A percentile compares a stretch with the other conserved stretches of the same genome.
phyloP scores from a whole-genome alignment of 2,329 filamentous ascomycete species.

The Chlorencoelia australis region DNA sequence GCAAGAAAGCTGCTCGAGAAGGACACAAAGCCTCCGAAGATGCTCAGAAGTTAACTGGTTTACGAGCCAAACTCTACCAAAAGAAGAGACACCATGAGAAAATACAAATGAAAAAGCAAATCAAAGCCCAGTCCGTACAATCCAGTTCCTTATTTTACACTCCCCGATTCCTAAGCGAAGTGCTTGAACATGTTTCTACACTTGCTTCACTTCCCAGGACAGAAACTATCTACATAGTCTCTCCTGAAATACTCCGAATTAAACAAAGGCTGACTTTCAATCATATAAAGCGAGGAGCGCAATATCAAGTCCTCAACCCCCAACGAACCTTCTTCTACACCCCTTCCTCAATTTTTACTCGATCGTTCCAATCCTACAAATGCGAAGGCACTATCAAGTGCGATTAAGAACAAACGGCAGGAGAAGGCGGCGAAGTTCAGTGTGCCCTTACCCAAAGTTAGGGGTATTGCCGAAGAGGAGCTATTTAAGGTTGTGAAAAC shows the following conservation, averaged over 20 bases:
- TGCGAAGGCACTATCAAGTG: constrained; percentile 63
- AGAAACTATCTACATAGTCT: too few relatives aligned
- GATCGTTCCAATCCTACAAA: constrained; percentile 56
- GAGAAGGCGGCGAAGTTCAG: constrained; percentile 92
- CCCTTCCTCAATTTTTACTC: constrained; percentile 85
- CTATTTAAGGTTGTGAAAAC: constrained; percentile 97
- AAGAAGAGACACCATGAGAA: constrained; percentile 95
- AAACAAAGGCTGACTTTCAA: too few relatives aligned
- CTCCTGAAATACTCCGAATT: too few relatives aligned
- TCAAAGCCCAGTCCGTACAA: constrained; percentile 91
- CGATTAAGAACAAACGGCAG: constrained; percentile 90
- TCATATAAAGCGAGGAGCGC: constrained; percentile 87
- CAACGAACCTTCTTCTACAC: constrained; percentile 68
- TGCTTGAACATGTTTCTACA: too few relatives aligned
- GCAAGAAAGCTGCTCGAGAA: constrained; percentile 82
- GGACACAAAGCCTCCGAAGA: constrained; percentile 80
- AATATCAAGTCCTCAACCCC: constrained; percentile 81
- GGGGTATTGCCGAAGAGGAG: constrained; percentile 89
- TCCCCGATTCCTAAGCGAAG: too few relatives aligned
- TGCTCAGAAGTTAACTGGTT: constrained; percentile 85
- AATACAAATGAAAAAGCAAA: constrained; percentile 93
- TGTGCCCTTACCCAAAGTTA: constrained; percentile 88
- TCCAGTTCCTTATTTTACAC: too few relatives aligned
- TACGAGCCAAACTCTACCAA: constrained; percentile 86
- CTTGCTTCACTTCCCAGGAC: too few relatives aligned